Conservation (phyloP, 306 rosid species). For the Casuarina glauca region DNA sequence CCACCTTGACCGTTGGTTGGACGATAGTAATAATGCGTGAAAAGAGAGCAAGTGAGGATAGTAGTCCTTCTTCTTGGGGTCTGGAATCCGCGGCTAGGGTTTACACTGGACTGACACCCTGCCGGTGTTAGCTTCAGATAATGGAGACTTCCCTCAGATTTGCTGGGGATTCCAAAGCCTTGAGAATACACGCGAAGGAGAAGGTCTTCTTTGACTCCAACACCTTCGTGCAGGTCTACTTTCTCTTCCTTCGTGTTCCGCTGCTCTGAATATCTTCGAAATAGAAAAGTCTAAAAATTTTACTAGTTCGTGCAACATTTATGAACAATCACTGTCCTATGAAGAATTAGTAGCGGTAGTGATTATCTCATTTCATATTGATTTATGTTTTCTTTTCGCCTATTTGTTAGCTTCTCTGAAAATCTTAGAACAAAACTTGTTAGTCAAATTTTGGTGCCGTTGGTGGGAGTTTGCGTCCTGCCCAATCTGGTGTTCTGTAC, state of each 20-base stretch:
- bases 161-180: conserved; percentile 60
- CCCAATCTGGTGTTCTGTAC: neutral
- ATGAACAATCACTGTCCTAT: neutral
- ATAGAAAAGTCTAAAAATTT: neutral
- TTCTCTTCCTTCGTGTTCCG: neutral
- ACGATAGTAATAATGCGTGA: neutral
- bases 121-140: neutral
- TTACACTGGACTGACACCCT: neutral
- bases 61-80: conserved; percentile 16
- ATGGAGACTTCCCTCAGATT: conserved; percentile 93
- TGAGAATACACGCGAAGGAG: conserved; percentile 76
- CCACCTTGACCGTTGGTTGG: neutral
- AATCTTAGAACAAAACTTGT: neutral
- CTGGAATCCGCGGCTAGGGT: neutral
- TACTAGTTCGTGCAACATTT: neutral
- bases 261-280: neutral
- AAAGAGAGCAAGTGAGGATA: neutral
- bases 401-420: neutral
- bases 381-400: neutral
- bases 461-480: neutral
- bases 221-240: conserved; percentile 60
- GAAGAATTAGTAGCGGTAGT: neutral
- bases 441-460: neutral
- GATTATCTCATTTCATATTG: neutral
- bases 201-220: conserved; percentile 62